These are phyloP conservation scores for Akebia trifoliata DNA, from an alignment of 164 flowering plant species.

Conservation along the genomic window DNA sequence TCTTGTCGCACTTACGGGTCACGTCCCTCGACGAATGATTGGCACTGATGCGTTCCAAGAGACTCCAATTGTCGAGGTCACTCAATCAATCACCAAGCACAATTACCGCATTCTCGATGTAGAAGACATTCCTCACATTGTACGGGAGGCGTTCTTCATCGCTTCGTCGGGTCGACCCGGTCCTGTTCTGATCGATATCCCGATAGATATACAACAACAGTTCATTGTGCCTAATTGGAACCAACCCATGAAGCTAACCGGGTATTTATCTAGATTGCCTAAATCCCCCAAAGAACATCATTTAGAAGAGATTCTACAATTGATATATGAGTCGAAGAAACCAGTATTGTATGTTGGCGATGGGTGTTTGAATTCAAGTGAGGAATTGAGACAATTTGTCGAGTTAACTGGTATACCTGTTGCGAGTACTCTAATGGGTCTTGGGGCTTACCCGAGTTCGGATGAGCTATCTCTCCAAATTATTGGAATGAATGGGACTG, in stretches of 20 bases:
- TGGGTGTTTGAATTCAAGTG: slow-evolving; percentile 62
- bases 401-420: slow-evolving; percentile 65
- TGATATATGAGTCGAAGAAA: slow-evolving; percentile 48
- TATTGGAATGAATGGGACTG: slow-evolving; percentile 81
- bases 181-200: slow-evolving; percentile 63
- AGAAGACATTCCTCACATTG: slow-evolving; percentile 55
- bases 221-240: slow-evolving; percentile 51
- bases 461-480: slow-evolving; percentile 50
- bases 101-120: slow-evolving; percentile 59
- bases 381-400: slow-evolving; percentile 48
- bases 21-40: slow-evolving; percentile 65
- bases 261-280: slow-evolving; percentile 47
- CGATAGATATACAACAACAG: slow-evolving; percentile 63
- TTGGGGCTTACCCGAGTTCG: slow-evolving; percentile 38
- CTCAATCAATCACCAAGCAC: slow-evolving; percentile 64
- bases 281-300: slow-evolving; percentile 24
- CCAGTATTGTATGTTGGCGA: slow-evolving; percentile 70
- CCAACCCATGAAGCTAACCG: slow-evolving; percentile 35
- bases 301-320: slow-evolving; percentile 49
- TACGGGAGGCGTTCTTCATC: slow-evolving; percentile 49
- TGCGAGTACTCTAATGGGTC: slow-evolving; percentile 70
- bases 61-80: slow-evolving; percentile 68
- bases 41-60: slow-evolving; percentile 73
- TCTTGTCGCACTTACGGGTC: slow-evolving; percentile 65
- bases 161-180: slow-evolving; percentile 60